Evolutionary conservation across 2,329 filamentous ascomycete species (phyloP).

Genomic region (Acephala macrosclerotiorum): DNA sequence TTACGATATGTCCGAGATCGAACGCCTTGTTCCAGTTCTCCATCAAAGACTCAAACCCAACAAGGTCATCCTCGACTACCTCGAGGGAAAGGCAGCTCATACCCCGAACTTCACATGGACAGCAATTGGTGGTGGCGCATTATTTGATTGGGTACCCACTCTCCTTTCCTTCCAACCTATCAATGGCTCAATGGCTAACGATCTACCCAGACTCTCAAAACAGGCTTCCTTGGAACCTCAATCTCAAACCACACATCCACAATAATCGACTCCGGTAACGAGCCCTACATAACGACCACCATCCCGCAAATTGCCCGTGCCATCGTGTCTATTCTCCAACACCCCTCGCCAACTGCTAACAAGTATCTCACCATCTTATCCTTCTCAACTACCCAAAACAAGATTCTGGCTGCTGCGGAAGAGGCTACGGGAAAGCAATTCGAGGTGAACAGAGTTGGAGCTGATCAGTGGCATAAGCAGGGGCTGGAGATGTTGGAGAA

Average conservation of each 20-base stretch:
- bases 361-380: constrained; percentile 43
- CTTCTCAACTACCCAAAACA: constrained; percentile 44
- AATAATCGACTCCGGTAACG: constrained; percentile 44
- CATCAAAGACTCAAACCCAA: constrained; percentile 11
- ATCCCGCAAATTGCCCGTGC: constrained; percentile 44
- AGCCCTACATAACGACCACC: constrained; percentile 29
- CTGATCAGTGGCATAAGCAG: constrained; percentile 20
- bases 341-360: constrained; percentile 44
- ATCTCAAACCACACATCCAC: constrained; percentile 55
- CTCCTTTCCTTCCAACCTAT: neutral
- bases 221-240: constrained; percentile 60
- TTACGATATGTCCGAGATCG: constrained; percentile 36
- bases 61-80: constrained; percentile 17
- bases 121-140: constrained; percentile 41
- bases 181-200: neutral
- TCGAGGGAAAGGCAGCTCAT: constrained; percentile 23
- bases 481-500: constrained; percentile 30
- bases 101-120: constrained; percentile 41
- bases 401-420: constrained; percentile 42
- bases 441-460: constrained; percentile 27
- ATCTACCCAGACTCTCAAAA: constrained; percentile 25
- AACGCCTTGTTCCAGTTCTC: constrained; percentile 9
- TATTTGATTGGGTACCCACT: constrained; percentile 35
- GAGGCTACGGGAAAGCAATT: constrained; percentile 43
- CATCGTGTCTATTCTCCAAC: constrained; percentile 45